Evolutionary conservation across 106 monocot species (phyloP).

Genomic region (Acorus gramineus): DNA sequence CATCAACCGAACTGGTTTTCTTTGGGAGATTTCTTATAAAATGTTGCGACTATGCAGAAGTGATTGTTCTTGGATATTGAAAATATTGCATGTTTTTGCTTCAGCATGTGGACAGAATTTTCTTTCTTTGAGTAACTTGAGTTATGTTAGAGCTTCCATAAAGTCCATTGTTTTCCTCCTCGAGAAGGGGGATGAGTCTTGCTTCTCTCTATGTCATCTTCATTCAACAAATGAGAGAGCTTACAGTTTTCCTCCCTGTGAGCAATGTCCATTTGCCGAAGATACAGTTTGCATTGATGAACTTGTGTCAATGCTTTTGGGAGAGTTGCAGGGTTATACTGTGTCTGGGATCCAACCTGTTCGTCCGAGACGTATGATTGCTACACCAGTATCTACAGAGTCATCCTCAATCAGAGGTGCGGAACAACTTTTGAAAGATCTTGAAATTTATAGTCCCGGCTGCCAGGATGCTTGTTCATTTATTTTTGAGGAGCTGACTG

Average conservation of each 20-base stretch:
- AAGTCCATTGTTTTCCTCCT: constrained; percentile 40
- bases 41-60: constrained; percentile 27
- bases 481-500: constrained; percentile 10
- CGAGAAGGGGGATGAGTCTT: constrained; percentile 20
- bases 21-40: constrained; percentile 53
- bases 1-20: constrained; percentile 25
- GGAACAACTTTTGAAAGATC: neutral
- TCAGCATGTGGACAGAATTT: constrained; percentile 38
- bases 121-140: constrained; percentile 16
- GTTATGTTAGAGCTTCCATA: constrained; percentile 26
- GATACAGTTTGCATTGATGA: constrained; percentile 32
- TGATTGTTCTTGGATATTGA: constrained; percentile 34
- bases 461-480: neutral
- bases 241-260: constrained; percentile 15
- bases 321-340: constrained; percentile 30
- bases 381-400: constrained; percentile 1
- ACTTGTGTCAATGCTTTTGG: constrained; percentile 33
- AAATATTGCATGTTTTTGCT: constrained; percentile 54
- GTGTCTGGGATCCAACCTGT: neutral
- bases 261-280: constrained; percentile 50
- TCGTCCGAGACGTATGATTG: neutral
- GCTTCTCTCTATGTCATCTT: neutral
- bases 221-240: neutral
- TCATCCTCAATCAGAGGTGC: neutral
- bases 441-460: no score